A percentile compares a stretch with the other conserved stretches of the same genome.
These are phyloP conservation scores for Pseudonitzschia pungens DNA, from an alignment of 108 stramenopile genomes.

Conservation along the genomic window DNA sequence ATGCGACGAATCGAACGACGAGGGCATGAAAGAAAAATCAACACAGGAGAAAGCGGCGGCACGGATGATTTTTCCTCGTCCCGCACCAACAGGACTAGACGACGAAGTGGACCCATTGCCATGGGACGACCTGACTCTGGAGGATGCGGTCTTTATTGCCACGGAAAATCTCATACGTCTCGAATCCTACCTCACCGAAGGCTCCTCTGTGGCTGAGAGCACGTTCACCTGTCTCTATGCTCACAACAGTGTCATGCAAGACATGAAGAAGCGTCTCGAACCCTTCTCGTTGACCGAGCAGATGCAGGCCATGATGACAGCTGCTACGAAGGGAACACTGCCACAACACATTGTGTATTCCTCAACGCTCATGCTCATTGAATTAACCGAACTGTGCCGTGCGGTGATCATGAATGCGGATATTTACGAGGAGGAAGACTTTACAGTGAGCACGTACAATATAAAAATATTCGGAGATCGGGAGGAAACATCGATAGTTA, in stretches of 20 bases:
- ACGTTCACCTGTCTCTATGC: constrained; percentile 82
- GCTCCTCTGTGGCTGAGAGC: constrained; percentile 85
- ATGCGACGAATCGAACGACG: neutral
- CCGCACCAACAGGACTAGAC: constrained; percentile 40
- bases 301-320: constrained; percentile 9
- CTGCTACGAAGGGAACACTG: constrained; percentile 29
- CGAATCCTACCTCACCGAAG: constrained; percentile 54
- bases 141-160: constrained; percentile 34
- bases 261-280: constrained; percentile 51
- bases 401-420: constrained; percentile 80
- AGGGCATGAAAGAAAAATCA: neutral
- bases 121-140: constrained; percentile 61
- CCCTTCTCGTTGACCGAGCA: constrained; percentile 7
- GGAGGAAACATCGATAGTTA: constrained; percentile 7
- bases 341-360: constrained; percentile 68
- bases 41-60: neutral
- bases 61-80: constrained; percentile 42
- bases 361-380: constrained; percentile 51
- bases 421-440: constrained; percentile 96
- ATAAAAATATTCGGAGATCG: constrained; percentile 32
- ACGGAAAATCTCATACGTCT: constrained; percentile 47
- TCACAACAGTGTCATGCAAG: constrained; percentile 65
- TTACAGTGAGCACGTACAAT: constrained; percentile 47
- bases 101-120: constrained; percentile 47
- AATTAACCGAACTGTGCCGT: constrained; percentile 68